Base-by-base conservation (phyloP, 768 basidiomycete genomes). In the Auriscalpium orientale region DNA sequence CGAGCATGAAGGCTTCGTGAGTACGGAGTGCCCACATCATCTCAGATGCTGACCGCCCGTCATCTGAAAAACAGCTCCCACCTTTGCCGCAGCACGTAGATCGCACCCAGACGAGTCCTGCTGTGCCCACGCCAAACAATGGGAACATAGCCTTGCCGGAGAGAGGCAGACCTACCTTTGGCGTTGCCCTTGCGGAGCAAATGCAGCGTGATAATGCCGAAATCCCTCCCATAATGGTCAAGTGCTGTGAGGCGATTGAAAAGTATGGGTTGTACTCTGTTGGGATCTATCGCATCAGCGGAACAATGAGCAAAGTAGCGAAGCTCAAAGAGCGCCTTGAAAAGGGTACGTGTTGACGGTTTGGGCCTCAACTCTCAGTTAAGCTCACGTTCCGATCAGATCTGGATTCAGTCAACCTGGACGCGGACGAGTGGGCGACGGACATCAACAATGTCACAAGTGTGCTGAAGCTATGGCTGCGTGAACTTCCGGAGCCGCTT, bases 381-480 rank as follows among this genome's bases (percentile, higher is more conserved):
- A 36, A 22, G 55, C 43, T 28, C 4, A 21, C 20, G 13, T 46
- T 38, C 8, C 45, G 9, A 46, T 20, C 60, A 86, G 95, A 98
- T 69, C 71, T 98, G 48, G 90, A 97, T 16, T 77, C 83, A 1
- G 89, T 94, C 37, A 87, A 98, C 70, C 76, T 99, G 51, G 84
- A 93, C 67, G 77, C 85, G 7, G 82, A 89, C 4, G 95, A 98
- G 68, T 94, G 94, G 90, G 82, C 89, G 36, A 79, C 83, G 16
- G 97, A 99, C 68, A 94, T 98, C 72, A 98, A 95, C 74, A 93
- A 91, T 58, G 88, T 98, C 51, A 81, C 97, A n/a, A 90, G 92
- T 55, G 91, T 87, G 21, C 75, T 98, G 59, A 99, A 99, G 72
- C 77, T 94, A 64, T 99, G 97, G 95, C 78, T 99, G 65, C 80